Evolutionary conservation across 345 rosid genomes (phyloP).

Genomic region (Hypericum perforatum): DNA sequence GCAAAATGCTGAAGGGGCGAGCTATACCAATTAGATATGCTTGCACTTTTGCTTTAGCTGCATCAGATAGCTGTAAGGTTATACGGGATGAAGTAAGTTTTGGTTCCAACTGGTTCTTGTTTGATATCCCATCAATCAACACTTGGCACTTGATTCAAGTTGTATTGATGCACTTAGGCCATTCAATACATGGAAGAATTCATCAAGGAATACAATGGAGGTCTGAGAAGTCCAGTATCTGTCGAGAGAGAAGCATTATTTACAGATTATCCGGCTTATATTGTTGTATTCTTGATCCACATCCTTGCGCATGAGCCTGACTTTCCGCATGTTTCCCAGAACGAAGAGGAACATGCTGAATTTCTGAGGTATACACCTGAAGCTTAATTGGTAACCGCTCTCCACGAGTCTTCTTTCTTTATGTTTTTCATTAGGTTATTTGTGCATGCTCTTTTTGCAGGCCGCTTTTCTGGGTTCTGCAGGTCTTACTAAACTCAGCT

Average conservation of each 20-base stretch:
- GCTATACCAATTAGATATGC: conserved; percentile 73
- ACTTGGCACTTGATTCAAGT: conserved; percentile 13
- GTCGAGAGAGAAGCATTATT: conserved; percentile 33
- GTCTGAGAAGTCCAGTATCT: conserved; percentile 40
- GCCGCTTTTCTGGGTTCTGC: conserved; percentile 55
- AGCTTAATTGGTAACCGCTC: not conserved
- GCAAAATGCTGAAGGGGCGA: conserved; percentile 49
- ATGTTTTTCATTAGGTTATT: conserved; percentile 11
- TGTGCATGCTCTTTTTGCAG: conserved; percentile 35
- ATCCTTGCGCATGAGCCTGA: conserved; percentile 64
- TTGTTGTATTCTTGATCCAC: conserved; percentile 69
- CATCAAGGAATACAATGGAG: conserved; percentile 41
- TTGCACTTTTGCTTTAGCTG: conserved; percentile 63
- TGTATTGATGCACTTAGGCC: conserved; percentile 36
- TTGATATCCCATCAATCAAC: not conserved
- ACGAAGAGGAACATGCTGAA: conserved; percentile 48
- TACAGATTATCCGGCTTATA: conserved; percentile 59
- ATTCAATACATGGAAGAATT: conserved; percentile 59
- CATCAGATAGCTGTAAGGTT: conserved; percentile 40
- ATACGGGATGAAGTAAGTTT: conserved; percentile 53
- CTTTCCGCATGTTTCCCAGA: conserved; percentile 63
- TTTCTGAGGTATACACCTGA: conserved; percentile 48
- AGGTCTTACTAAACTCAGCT: conserved; percentile 35
- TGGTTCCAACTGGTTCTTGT: conserved; percentile 7
- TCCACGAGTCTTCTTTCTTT: conserved; percentile 2